A percentile compares a stretch with the other conserved stretches of the same genome.
Evolutionary conservation across 768 basidiomycete species (phyloP).

Genomic region (Rhodotorula diobovata): DNA sequence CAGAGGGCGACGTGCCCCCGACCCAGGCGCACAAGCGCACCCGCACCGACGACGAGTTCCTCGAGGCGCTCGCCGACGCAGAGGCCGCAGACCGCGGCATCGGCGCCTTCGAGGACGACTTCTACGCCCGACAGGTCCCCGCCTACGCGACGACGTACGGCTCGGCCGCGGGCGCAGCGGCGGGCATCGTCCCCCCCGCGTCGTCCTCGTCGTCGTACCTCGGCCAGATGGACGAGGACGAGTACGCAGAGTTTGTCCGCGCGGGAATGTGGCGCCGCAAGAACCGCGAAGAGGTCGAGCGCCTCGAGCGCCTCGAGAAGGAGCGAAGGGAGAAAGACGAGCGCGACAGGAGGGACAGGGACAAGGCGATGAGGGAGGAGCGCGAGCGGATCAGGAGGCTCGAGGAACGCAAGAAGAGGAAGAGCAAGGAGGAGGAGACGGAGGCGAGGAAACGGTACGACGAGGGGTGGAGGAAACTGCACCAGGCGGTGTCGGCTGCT

Average conservation of each 20-base stretch:
- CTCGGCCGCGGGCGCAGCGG: constrained; percentile 14
- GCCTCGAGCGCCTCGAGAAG: constrained; percentile 8
- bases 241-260: constrained; percentile 42
- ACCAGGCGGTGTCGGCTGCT: neutral
- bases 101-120: constrained; percentile 19
- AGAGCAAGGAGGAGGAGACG: constrained; percentile 18
- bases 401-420: constrained; percentile 11
- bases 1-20: constrained; percentile 23
- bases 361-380: constrained; percentile 6
- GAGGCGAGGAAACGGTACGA: constrained; percentile 28
- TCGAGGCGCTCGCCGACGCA: constrained; percentile 35
- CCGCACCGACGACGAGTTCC: constrained; percentile 16
- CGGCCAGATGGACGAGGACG: constrained; percentile 40
- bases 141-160: constrained; percentile 30
- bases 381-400: constrained; percentile 12
- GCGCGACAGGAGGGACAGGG: constrained; percentile 16
- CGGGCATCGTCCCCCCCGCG: neutral
- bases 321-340: constrained; percentile 10
- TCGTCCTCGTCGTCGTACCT: neutral
- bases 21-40: constrained; percentile 27
- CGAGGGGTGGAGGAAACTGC: constrained; percentile 18
- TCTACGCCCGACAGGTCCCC: constrained; percentile 5
- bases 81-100: constrained; percentile 11
- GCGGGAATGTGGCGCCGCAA: constrained; percentile 40
- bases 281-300: constrained; percentile 39